A percentile compares a stretch with the other conserved stretches of the same genome.
phyloP scores from a whole-genome alignment of 148 eudicot species.

The Silene uniflora region DNA sequence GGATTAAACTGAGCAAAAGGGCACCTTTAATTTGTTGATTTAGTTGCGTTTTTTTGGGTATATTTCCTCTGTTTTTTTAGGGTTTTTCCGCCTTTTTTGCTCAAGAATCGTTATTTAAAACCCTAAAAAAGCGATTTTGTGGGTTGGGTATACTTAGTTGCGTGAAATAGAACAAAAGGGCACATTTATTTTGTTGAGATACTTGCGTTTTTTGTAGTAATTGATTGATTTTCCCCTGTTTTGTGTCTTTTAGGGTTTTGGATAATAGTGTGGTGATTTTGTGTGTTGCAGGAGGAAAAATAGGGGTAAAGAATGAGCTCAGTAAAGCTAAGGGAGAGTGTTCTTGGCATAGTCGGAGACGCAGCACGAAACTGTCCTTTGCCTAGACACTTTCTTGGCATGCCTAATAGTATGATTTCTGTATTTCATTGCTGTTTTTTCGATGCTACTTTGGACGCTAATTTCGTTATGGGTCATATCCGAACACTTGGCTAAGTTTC shows the following conservation, averaged over 20 bases:
- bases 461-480: no score
- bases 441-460: not conserved
- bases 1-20: not conserved
- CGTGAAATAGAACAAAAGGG: not conserved
- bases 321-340: slow-evolving; percentile 16
- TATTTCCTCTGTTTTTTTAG: not conserved
- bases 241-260: not conserved
- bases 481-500: no score
- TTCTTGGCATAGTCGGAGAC: slow-evolving; percentile 22
- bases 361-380: slow-evolving; percentile 23
- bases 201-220: not conserved
- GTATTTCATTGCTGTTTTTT: not conserved
- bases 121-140: not conserved
- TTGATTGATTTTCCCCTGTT: not conserved
- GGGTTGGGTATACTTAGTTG: not conserved
- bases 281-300: not conserved
- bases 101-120: no score
- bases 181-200: not conserved
- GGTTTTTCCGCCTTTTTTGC: not conserved
- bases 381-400: not conserved
- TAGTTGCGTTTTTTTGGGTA: not conserved
- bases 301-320: slow-evolving; percentile 10
- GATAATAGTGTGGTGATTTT: not conserved
- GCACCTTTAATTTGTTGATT: not conserved
- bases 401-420: slow-evolving; percentile 15